Evolutionary conservation across 768 basidiomycete genomes (phyloP), one percentile per base, ranked within the genome.

Genomic region (Rickenella mellea): DNA sequence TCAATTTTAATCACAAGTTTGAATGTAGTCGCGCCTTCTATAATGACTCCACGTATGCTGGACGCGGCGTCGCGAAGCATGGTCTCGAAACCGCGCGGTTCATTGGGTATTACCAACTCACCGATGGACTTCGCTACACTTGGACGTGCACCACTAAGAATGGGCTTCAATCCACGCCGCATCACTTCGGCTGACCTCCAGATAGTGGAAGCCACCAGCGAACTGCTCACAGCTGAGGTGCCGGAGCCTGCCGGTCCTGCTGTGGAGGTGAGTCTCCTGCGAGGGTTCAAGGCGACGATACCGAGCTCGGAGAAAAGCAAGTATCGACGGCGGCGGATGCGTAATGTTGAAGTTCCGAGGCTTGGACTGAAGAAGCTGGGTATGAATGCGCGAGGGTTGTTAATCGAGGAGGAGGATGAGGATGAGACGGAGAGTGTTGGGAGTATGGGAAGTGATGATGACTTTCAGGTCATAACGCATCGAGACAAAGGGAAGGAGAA

Each of bases 241-340:
- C 87, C 87, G 2, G 85, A 88, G 50, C 74, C 75, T 12, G 75
- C 76, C 11, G 82, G 78, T 28, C 69, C 82, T 24, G 81, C 82
- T 4, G 70, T 73, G 12, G 74, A 78, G 52, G 80, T 92, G 39
- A 88, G 86, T 52, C 69, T 98, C 26, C 65, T 96, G 30, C 78
- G 83, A 33, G 94, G 94, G 0, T 98, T 97, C 62, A 84, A 88
- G 54, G 94, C 94, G 14, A 97, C 94, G 2, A 85, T 96, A 31
- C 94, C 94, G 10, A 86, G 84, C 55, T 77, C 92, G 28, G 84
- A 90, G 51, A 74, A 79, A 55, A 73, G 87, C 41, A 80, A 84
- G 47, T 68, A 76, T 11, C 69, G 91, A 46, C 63, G 92, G 48
- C 64, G 90, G 44, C 81, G 88, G 58, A 77, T 85, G 61, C 71